These are phyloP conservation scores for Coffea eugenioides DNA, from an alignment of 257 asterid genomes.

Conservation along the genomic window DNA sequence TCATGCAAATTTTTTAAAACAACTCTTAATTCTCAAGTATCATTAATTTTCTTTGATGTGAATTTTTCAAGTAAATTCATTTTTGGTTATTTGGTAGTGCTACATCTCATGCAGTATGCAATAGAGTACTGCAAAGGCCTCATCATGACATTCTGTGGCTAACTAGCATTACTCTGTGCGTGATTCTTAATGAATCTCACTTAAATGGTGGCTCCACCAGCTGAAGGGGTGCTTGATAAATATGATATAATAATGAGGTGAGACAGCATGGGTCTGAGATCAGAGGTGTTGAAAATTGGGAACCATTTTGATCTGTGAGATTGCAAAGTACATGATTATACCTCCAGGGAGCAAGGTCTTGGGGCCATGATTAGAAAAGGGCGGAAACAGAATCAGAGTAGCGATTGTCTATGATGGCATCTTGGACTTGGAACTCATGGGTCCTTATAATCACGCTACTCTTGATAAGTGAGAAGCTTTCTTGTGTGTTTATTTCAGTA, in stretches of 20 bases:
- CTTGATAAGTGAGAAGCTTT: not conserved
- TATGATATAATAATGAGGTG: conserved; percentile 18
- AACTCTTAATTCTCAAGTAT: no score
- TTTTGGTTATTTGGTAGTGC: not conserved
- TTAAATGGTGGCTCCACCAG: not conserved
- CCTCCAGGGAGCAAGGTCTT: conserved; percentile 14
- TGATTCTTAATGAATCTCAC: conserved; percentile 4
- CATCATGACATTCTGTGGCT: conserved; percentile 3
- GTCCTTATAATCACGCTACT: conserved; percentile 7
- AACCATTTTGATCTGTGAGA: conserved; percentile 19
- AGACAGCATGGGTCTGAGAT: conserved; percentile 26
- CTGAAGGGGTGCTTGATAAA: conserved; percentile 15
- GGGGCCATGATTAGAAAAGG: conserved; percentile 21
- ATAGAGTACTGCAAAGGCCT: not conserved
- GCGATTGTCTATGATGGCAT: conserved; percentile 31
- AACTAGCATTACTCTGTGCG: not conserved
- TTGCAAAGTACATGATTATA: conserved; percentile 25
- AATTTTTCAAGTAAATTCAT: no score
- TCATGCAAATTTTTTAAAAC: no score
- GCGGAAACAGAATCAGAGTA: conserved; percentile 28
- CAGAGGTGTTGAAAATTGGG: conserved; percentile 9
- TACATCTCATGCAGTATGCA: conserved; percentile 1
- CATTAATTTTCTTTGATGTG: no score
- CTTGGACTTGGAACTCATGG: conserved; percentile 26
- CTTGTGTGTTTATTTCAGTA: conserved; percentile 1